Evolutionary conservation across 306 rosid genomes (phyloP).

Genomic region (Prunus campanulata): DNA sequence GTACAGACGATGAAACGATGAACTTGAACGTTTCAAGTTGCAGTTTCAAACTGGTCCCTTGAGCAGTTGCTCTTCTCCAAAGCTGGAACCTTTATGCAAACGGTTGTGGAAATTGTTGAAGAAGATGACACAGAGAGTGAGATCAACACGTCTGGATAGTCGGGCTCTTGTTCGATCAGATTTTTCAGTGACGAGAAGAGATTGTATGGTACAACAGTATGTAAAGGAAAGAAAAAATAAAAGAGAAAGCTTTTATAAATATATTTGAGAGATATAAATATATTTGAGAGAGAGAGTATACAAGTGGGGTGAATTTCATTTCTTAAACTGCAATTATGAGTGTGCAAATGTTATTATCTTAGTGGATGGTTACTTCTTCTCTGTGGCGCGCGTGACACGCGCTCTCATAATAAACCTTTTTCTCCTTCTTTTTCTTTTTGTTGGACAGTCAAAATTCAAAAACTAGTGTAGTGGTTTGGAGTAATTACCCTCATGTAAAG

Average conservation of each 20-base stretch:
- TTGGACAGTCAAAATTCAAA: too few relatives aligned
- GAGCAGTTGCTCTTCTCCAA: slow-evolving; percentile 10
- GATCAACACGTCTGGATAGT: slow-evolving; percentile 30
- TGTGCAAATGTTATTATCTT: too few relatives aligned
- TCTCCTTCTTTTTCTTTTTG: too few relatives aligned
- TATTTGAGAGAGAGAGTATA: too few relatives aligned
- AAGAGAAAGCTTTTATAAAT: background rate
- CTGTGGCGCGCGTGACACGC: too few relatives aligned
- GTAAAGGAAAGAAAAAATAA: background rate
- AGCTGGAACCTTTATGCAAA: slow-evolving; percentile 7
- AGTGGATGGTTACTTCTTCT: too few relatives aligned
- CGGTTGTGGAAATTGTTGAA: slow-evolving; percentile 8
- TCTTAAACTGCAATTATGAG: too few relatives aligned
- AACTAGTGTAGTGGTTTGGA: too few relatives aligned
- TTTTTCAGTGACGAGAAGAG: slow-evolving; percentile 12
- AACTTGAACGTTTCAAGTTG: slow-evolving; percentile 26
- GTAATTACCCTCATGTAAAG: too few relatives aligned
- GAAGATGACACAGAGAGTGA: slow-evolving; percentile 22
- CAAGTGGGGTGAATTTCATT: too few relatives aligned
- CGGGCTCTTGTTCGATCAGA: slow-evolving; percentile 26
- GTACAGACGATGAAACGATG: slow-evolving; percentile 14
- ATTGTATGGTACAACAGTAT: slow-evolving; percentile 10
- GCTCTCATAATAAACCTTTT: too few relatives aligned
- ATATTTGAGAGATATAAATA: too few relatives aligned
- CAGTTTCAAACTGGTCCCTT: slow-evolving; percentile 10